Percentiles rank a stretch among this genome's conserved stretches.
These are phyloP conservation scores for Sanghuangporus baumii DNA, from an alignment of 1,284 basidiomycete species.

Conservation along the genomic window DNA sequence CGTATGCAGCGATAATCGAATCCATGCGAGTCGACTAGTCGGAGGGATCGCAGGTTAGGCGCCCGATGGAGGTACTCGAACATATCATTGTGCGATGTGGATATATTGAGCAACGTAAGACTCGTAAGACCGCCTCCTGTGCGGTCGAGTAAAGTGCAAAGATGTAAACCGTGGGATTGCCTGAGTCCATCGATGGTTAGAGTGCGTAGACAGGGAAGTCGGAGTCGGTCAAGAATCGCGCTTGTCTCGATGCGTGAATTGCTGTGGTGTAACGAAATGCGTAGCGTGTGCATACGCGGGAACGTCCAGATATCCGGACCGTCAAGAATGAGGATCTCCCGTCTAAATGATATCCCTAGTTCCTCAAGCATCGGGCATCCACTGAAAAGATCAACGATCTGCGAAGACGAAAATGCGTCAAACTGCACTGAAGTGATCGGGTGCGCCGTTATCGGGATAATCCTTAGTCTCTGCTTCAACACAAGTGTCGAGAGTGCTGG, in stretches of 20 bases:
- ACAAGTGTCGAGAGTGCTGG: constrained; percentile 3
- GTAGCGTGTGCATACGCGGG: constrained; percentile 5
- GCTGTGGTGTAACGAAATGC: not conserved
- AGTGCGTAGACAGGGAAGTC: constrained; percentile 1
- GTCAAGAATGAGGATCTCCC: not conserved
- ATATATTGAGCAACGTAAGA: constrained; percentile 9
- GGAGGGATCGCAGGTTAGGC: not conserved
- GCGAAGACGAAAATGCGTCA: constrained; percentile 5
- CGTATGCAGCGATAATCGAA: constrained; percentile 5
- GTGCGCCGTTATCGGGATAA: not conserved
- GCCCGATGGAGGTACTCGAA: constrained; percentile 10
- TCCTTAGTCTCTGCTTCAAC: constrained; percentile 3
- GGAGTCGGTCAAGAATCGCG: constrained; percentile 5
- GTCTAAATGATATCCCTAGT: constrained; percentile 5
- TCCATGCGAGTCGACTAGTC: constrained; percentile 6
- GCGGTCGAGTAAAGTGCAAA: constrained; percentile 6
- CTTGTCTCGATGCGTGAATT: constrained; percentile 3
- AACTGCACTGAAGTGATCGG: constrained; percentile 12
- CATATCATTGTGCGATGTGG: constrained; percentile 1
- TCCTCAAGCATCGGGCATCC: constrained; percentile 13
- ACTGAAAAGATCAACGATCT: constrained; percentile 9
- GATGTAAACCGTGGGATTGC: not conserved
- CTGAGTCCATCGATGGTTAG: constrained; percentile 6
- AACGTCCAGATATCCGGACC: constrained; percentile 8
- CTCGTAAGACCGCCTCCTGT: constrained; percentile 1